Base-by-base conservation (phyloP, 2,329 filamentous ascomycete genomes). In the Pseudogymnoascus sp. region DNA sequence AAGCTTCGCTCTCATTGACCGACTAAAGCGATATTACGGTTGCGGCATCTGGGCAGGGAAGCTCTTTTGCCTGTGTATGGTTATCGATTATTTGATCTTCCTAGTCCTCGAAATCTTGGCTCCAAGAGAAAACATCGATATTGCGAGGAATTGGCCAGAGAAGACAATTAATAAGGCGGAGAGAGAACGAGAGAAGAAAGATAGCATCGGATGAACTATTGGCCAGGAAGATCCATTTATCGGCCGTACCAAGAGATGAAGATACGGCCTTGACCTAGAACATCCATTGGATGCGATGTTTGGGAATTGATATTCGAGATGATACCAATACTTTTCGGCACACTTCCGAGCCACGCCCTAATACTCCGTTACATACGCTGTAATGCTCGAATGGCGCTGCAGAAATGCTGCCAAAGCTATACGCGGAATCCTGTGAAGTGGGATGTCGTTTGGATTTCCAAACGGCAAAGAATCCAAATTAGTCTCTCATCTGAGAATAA, bases 11-110 rank as follows among this genome's bases (percentile, higher is more conserved):
- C 83, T 99, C 50, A 97, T 99, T 67, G 95, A 99, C 73, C 85
- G 95, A 19, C 78, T 99, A 19, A 99, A 99, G 77, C 82, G 95
- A 64, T 99, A 99, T 76, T 99, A 97, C 72, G 95, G 95, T 7
- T 99, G 96, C 72, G 95, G 95, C 35, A 93, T 98, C 60, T 99
- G 95, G 95, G 95, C 95, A 0, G 95, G 95, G 37, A 99, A 99
- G 77, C 80, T 99, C 7, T 99, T 99, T 72, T 97, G 95, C 71
- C 80, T 99, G 1, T 97, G 93, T 67, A 93, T 93, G 10, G 87
- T 98, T 63, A 88, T 99, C 61, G 95, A 99, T 75, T 99, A 96
- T 71, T 77, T 99, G 59, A 83, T 99, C 61, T 96, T 92, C 70
- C 81, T 97, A 59, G 85, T 96, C 59, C 80, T 97, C 61, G 95